Base-by-base conservation (phyloP, 805 yeast genomes). In the Teunomyces lycoperdinae region DNA sequence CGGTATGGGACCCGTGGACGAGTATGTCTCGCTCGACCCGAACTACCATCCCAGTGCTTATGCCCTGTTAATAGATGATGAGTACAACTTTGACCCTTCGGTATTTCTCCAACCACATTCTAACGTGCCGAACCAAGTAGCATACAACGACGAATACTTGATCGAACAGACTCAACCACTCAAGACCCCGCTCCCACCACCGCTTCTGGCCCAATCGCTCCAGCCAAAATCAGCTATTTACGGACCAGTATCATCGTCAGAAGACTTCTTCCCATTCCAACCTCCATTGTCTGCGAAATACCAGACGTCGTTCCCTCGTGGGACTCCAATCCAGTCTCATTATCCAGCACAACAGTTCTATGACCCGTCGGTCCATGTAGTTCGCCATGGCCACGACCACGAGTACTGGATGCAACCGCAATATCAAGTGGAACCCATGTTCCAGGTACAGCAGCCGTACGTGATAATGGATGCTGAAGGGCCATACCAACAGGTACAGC, bases 81-180 rank as follows among this genome's bases (percentile, higher is more conserved):
- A 58, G 48, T 51, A 54, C 43, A 58, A 60, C 36, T 57, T 60
- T 26, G 64, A 61, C 40, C 54, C 60, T 5, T 31, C 57, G 26
- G 50, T 55, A 39, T 56, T 60, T 46, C 57, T 48, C 30, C 55
- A 50, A 27, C 55, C 62, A 10, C 26, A 38, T 29, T 30, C 43
- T 4, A 27, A 14, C 24, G 39, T 11, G 4, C 31, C 63, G 17
- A 55, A 59, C 10, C 73, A 72, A 50, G 63, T 76, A 40, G 68
- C 66, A 17, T 67, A 65, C 50, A 73, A 70, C 49, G 80, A 76
- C 41, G 80, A 77, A 45, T 73, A 76, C 44, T 56, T 79, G 42
- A 76, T 78, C 35, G 82, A 79, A 52, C 82, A 78, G 52, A 73
- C 83, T 0, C 70, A 68, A 26, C 78, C 79, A 0, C 63, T 71